Conservation (phyloP, 257 asterid genomes). For the Penstemon newberryi region DNA sequence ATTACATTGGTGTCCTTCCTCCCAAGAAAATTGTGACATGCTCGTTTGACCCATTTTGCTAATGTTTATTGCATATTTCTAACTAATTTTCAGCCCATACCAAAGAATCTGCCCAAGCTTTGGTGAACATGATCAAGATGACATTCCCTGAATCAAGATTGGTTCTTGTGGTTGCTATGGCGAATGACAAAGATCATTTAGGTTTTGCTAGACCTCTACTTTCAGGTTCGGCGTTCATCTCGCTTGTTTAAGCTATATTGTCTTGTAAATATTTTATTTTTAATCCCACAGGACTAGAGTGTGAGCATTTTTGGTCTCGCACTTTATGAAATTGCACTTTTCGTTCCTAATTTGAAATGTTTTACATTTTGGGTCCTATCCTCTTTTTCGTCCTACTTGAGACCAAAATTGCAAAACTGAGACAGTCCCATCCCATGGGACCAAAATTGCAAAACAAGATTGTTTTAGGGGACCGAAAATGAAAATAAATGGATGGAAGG, state of each 20-base stretch:
- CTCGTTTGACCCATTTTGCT: constrained; percentile 12
- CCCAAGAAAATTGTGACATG: constrained; percentile 5
- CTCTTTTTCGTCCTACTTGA: too few relatives aligned
- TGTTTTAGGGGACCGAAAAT: too few relatives aligned
- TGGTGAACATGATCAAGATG: constrained; percentile 57
- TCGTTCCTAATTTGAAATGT: too few relatives aligned
- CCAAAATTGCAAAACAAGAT: too few relatives aligned
- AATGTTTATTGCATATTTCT: constrained; percentile 9
- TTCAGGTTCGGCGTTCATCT: constrained; percentile 54
- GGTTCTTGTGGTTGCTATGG: constrained; percentile 89
- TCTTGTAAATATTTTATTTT: neutral
- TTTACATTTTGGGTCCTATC: too few relatives aligned
- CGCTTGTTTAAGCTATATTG: constrained; percentile 18
- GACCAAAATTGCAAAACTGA: too few relatives aligned
- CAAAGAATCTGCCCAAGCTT: constrained; percentile 86
- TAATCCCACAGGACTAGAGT: too few relatives aligned
- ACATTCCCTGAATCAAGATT: constrained; percentile 56
- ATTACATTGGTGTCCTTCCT: constrained; percentile 14
- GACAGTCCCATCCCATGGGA: too few relatives aligned
- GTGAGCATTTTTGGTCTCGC: too few relatives aligned
- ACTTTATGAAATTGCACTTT: too few relatives aligned
- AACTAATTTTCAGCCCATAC: constrained; percentile 74
- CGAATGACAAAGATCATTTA: constrained; percentile 85
- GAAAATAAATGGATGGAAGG: too few relatives aligned
- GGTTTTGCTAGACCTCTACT: constrained; percentile 77